Evolutionary conservation across 139 green algal species (phyloP).

Genomic region (Limnomonas spitsbergensis): DNA sequence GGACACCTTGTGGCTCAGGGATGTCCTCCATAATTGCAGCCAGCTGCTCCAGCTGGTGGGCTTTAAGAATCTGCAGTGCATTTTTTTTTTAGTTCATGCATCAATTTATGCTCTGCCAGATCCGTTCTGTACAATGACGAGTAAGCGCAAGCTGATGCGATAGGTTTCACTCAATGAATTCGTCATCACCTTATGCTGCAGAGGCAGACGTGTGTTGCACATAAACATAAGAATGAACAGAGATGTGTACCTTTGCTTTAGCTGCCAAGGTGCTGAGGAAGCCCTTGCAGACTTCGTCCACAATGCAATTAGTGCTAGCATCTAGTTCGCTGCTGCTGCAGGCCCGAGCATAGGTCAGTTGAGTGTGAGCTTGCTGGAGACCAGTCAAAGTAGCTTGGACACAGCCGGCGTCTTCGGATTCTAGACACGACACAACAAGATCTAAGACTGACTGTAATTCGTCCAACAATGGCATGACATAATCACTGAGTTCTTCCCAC

Average conservation of each 20-base stretch:
- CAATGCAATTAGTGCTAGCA: not conserved
- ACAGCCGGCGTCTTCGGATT: not conserved
- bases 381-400: not conserved
- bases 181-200: too few relatives aligned
- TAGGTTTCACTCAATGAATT: not conserved
- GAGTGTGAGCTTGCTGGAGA: not conserved
- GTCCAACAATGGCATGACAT: too few relatives aligned
- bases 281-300: slow-evolving; percentile 2
- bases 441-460: not conserved
- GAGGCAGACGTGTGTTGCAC: not conserved
- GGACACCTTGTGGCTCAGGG: not conserved
- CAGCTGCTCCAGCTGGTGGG: not conserved
- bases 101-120: not conserved
- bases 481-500: too few relatives aligned
- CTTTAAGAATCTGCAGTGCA: not conserved
- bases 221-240: not conserved
- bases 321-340: slow-evolving; percentile 5
- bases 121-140: not conserved
- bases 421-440: slow-evolving; percentile 4
- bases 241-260: slow-evolving; percentile 5
- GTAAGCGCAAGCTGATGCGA: not conserved
- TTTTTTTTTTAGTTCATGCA: not conserved
- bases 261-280: not conserved
- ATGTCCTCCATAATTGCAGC: not conserved
- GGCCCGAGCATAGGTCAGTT: not conserved